phyloP scores from a whole-genome alignment of 192 early-diverging fungal genomes.

The Kappamyces sp. region DNA sequence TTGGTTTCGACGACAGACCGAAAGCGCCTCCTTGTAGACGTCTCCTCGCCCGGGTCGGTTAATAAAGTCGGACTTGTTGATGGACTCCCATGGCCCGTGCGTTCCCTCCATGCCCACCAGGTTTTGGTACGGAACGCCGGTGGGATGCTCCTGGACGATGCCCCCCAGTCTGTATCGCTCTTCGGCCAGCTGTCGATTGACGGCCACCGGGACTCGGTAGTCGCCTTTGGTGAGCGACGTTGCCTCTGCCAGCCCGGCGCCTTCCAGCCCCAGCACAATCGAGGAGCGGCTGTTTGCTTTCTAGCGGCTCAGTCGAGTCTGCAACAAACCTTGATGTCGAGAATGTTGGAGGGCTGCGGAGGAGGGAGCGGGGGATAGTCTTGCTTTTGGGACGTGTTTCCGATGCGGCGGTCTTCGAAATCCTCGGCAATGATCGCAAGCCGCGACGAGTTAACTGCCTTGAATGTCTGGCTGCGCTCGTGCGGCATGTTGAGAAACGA shows the following conservation, averaged over 20 bases:
- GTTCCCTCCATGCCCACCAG: slow-evolving; percentile 6
- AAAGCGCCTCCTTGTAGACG: too few relatives aligned
- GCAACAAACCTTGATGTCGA: not conserved
- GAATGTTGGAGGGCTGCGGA: not conserved
- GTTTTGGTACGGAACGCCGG: slow-evolving; percentile 1
- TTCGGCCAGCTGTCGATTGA: not conserved
- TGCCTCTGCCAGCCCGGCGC: not conserved
- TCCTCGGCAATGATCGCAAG: slow-evolving; percentile 15
- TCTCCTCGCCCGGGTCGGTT: too few relatives aligned
- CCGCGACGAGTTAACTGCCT: not conserved
- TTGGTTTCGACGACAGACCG: too few relatives aligned
- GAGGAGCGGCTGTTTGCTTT: slow-evolving; percentile 9
- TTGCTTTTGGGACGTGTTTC: slow-evolving; percentile 1
- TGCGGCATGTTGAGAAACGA: not conserved
- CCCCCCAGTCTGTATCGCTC: slow-evolving; percentile 2
- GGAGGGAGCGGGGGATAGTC: not conserved
- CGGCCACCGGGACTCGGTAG: slow-evolving; percentile 1
- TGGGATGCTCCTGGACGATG: not conserved
- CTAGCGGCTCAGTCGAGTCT: not conserved
- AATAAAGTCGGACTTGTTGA: too few relatives aligned
- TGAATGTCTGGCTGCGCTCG: not conserved
- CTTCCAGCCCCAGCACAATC: slow-evolving; percentile 5
- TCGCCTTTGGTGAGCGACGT: not conserved
- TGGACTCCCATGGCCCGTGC: too few relatives aligned
- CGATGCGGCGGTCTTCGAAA: slow-evolving; percentile 9